Evolutionary conservation across 129 eudicot genomes (phyloP).

Genomic region (Helichrysum umbraculigerum): DNA sequence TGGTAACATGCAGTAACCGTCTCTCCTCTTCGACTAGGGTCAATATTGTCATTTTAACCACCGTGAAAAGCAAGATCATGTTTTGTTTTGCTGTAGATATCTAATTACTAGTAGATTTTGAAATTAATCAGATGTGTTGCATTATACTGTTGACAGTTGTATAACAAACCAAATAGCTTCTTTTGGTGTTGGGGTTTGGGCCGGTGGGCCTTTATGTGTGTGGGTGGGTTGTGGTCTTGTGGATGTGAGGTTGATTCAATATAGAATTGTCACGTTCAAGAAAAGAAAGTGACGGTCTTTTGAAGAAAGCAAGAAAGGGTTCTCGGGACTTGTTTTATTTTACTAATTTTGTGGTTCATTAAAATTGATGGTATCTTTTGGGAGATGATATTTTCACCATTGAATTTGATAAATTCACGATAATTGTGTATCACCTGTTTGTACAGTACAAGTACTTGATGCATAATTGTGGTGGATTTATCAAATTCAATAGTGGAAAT

Average conservation of each 20-base stretch:
- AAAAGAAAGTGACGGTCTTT: conserved; percentile 6
- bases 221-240: not conserved
- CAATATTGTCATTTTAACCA: conserved; percentile 23
- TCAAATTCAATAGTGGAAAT: no score
- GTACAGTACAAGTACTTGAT: no score
- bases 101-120: conserved; percentile 10
- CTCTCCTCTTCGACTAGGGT: conserved; percentile 18
- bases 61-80: conserved; percentile 17
- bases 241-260: conserved; percentile 8
- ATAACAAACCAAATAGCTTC: not conserved
- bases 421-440: no score
- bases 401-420: no score
- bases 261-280: conserved; percentile 17
- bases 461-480: no score
- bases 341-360: not conserved
- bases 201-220: not conserved
- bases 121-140: not conserved
- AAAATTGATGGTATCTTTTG: no score
- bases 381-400: no score
- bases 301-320: conserved; percentile 1
- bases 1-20: conserved; percentile 14
- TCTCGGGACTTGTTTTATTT: conserved; percentile 7
- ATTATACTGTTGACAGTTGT: not conserved
- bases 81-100: conserved; percentile 33
- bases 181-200: not conserved